Evolutionary conservation across 2,329 filamentous ascomycete species (phyloP), one percentile per base, ranked within the genome.

Genomic region (Pestalotiopsis sp.): DNA sequence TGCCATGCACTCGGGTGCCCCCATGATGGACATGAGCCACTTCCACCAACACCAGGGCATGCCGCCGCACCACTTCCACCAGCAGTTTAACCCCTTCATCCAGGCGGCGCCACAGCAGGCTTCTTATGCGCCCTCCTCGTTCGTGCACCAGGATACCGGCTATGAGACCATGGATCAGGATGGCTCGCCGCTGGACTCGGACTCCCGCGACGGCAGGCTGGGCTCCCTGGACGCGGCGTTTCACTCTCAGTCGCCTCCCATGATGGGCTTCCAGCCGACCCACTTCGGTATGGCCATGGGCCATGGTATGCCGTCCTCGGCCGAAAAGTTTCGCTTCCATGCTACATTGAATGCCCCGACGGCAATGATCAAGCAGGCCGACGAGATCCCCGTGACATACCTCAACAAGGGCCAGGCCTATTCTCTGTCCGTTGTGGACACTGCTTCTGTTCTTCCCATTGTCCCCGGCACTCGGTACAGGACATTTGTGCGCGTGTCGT

Each of bases 381-480:
- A 97, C 70, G 95, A 98, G 79, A 97, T 98, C 27, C 96, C 96
- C 0, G 90, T 98, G n/a, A 98, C 95, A 0, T 99, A 99, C 78
- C 87, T 99, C 20, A 99, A 99, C 83, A 98, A 98, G 81, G 95
- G 95, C 27, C 95, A 98, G 78, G 93, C 94, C 17, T 99, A 99
- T 79, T 93, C 93, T 0, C 84, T 99, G 20, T 92, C 93, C 2
- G 88, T 99, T 36, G 85, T 92, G 61, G 96, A 99, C 77, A 96
- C 92, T 0, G 84, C 86, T 5, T 88, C 92, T 1, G 84, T 86
- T 1, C 81, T 91, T 4, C 86, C 88, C 2, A 82, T 87, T 41
- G 79, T 83, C 0, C 87, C 87, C 4, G 90, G 90, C 9, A 84
- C 91, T 14, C 92, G 88, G 72, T 98, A 98, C 78, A 90, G 96